Conservation (phyloP, 2,329 filamentous ascomycete genomes). For the Elsinoe perseae region DNA sequence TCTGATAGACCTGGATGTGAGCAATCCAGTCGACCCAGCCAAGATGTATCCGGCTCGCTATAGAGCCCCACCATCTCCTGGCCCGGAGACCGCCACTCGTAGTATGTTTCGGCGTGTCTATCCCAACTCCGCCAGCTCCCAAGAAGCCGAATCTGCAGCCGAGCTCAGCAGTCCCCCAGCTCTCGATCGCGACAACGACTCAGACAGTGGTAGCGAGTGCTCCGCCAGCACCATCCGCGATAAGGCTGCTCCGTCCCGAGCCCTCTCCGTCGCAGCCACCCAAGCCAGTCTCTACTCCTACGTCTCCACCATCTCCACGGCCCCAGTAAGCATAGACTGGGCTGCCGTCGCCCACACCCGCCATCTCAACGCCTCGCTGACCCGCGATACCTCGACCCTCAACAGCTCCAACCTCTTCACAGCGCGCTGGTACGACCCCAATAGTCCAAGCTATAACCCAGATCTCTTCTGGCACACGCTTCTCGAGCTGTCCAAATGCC, state of each 20-base stretch:
- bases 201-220: not conserved
- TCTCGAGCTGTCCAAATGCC: slow-evolving; percentile 46
- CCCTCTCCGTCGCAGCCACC: not conserved
- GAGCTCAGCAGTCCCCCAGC: not conserved
- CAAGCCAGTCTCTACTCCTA: not conserved
- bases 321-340: not conserved
- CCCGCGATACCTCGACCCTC: not conserved
- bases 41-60: not conserved
- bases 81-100: not conserved
- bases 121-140: not conserved
- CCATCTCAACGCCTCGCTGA: not conserved
- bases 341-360: slow-evolving; percentile 1
- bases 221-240: not conserved
- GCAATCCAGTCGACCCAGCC: not conserved
- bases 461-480: slow-evolving; percentile 41
- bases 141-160: not conserved
- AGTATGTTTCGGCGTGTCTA: not conserved
- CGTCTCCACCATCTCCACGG: not conserved
- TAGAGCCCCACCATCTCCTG: not conserved
- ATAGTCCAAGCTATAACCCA: slow-evolving; percentile 41
- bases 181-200: not conserved
- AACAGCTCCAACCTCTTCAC: slow-evolving; percentile 31
- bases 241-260: not conserved
- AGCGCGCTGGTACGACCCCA: slow-evolving; percentile 44
- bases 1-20: slow-evolving; percentile 14